phyloP scores from a whole-genome alignment of 1,284 basidiomycete genomes.

The Naganishia sp. region DNA sequence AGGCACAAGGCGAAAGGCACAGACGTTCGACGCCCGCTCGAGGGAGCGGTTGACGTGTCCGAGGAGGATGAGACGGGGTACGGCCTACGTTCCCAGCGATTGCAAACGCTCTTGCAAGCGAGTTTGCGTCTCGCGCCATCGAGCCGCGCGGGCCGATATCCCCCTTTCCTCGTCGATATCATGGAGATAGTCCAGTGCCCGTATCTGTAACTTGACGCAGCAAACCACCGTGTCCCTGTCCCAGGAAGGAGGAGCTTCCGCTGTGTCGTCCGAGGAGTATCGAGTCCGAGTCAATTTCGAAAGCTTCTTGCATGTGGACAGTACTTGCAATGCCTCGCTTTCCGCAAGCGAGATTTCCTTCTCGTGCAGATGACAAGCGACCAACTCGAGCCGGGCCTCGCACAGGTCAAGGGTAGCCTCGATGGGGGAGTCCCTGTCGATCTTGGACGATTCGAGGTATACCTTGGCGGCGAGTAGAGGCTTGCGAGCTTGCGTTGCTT shows the following conservation, averaged over 20 bases:
- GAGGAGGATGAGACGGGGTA: too few species aligned
- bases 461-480: slow-evolving; percentile 18
- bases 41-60: too few species aligned
- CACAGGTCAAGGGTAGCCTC: background rate
- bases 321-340: slow-evolving; percentile 6
- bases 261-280: background rate
- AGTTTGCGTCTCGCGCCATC: slow-evolving; percentile 3
- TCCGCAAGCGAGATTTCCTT: background rate
- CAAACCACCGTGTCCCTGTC: background rate
- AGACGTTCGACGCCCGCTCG: too few species aligned
- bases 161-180: slow-evolving; percentile 14
- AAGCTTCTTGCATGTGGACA: slow-evolving; percentile 11
- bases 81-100: too few species aligned
- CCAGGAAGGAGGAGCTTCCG: background rate
- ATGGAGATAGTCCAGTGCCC: background rate
- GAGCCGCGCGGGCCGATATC: background rate
- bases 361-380: background rate
- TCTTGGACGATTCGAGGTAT: background rate
- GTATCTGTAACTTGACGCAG: background rate
- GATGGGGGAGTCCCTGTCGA: background rate
- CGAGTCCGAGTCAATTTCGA: background rate
- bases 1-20: too few species aligned
- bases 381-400: slow-evolving; percentile 5
- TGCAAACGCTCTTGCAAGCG: too few species aligned
- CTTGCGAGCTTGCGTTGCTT: slow-evolving; percentile 1